Evolutionary conservation across 441 rosid genomes (phyloP).

Genomic region (Erodium moschatum): DNA sequence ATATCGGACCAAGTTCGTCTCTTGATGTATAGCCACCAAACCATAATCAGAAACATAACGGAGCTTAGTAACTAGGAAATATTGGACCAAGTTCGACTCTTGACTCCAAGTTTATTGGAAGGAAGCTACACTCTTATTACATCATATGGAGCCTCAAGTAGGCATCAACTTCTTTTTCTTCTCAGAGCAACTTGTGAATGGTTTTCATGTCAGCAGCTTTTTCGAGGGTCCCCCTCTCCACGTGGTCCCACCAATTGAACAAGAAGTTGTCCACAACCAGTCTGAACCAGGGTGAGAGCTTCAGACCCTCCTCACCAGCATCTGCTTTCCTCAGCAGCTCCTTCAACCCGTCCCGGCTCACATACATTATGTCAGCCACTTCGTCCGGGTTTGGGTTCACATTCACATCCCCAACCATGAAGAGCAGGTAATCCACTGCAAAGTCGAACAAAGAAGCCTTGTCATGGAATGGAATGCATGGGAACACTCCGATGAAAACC

Average conservation of each 20-base stretch:
- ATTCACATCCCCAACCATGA: conserved; percentile 66
- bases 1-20: too few relatives aligned
- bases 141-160: background rate
- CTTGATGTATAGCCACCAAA: too few relatives aligned
- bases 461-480: too few relatives aligned
- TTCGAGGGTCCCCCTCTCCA: conserved; percentile 57
- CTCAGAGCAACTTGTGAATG: conserved; percentile 50
- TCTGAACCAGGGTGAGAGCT: conserved; percentile 89
- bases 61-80: too few relatives aligned
- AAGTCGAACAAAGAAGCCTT: too few relatives aligned
- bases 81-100: background rate
- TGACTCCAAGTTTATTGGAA: too few relatives aligned
- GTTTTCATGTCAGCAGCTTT: conserved; percentile 62
- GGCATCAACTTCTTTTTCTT: too few relatives aligned
- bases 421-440: conserved; percentile 81
- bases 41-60: too few relatives aligned
- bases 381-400: conserved; percentile 75
- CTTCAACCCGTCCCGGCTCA: conserved; percentile 58
- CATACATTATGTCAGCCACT: conserved; percentile 69
- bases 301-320: conserved; percentile 68
- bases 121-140: background rate
- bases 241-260: conserved; percentile 93
- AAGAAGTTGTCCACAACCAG: conserved; percentile 82
- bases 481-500: too few relatives aligned
- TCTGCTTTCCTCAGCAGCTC: conserved; percentile 31